Base-by-base conservation (phyloP, 2,329 filamentous ascomycete genomes). In the Remersonia thermophila region DNA sequence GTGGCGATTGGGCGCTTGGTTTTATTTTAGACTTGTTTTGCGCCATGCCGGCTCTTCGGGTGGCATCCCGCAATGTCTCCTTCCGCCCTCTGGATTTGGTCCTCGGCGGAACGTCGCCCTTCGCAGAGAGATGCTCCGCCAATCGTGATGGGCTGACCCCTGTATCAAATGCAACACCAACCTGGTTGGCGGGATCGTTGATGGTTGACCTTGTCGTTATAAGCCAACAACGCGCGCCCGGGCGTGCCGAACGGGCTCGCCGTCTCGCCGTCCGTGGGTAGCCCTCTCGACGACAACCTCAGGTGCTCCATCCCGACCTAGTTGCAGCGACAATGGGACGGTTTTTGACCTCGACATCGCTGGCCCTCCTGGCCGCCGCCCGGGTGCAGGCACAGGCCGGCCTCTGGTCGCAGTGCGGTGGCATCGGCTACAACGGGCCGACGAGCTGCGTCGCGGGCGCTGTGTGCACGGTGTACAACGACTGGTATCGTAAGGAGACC, bases 11-110 rank as follows among this genome's bases (percentile, higher is more conserved):
- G 29, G 13, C 29, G 15, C 8, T 6, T 14, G 7, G n/a, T 23
- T 23, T 23, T 23, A 6, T 23, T 23, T 9, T 23, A 23, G 20
- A 23, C 10, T 4, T 25, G 10, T 30, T 23, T 27, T 34, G 33
- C 18, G 25, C n/a, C 9, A 9, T 38, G 23, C 27, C 47, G 47
- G 47, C 38, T 48, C 31, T 44, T 44, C 44, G 42, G 39, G 40
- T 43, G 28, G 35, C 27, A 44, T 44, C 41, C 47, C 48, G 48
- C 48, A 42, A 14, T 20, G 8, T 30, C 41, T 48, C 35, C 49
- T 40, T 52, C 50, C 50, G 50, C 41, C 41, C 42, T 44, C 45
- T 47, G 47, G 42, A 38, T 51, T 51, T 43, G 16, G 42, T 25
- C 42, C 42, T 39, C 41, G 32, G 32, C 32, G 29, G 25, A 33